Conservation (phyloP, 2,329 filamentous ascomycete genomes). For the Nigrograna mackinnonii region DNA sequence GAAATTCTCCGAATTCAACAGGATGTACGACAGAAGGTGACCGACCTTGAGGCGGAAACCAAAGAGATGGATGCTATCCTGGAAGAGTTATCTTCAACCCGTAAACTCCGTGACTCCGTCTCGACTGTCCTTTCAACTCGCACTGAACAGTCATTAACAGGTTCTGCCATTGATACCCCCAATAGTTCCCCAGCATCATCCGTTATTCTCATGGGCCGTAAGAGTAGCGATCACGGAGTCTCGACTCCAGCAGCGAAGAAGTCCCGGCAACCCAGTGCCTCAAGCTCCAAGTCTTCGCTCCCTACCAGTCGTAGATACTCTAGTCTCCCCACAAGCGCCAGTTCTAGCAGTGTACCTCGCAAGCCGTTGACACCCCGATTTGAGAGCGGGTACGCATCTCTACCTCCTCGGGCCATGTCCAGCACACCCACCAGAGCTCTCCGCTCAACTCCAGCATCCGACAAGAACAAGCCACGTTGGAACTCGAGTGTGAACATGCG, state of each 20-base stretch:
- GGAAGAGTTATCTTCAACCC: slow-evolving; percentile 69
- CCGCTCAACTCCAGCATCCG: slow-evolving; percentile 30
- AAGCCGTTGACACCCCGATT: slow-evolving; percentile 26
- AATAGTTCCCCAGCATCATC: slow-evolving; percentile 69
- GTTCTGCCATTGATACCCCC: slow-evolving; percentile 67
- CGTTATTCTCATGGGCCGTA: slow-evolving; percentile 59
- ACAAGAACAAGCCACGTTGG: slow-evolving; percentile 43
- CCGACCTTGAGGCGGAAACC: slow-evolving; percentile 75
- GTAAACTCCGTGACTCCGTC: slow-evolving; percentile 87
- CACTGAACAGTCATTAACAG: slow-evolving; percentile 73
- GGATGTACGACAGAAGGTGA: slow-evolving; percentile 84
- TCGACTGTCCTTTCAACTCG: slow-evolving; percentile 78
- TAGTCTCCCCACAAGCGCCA: slow-evolving; percentile 45
- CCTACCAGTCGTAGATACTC: slow-evolving; percentile 52
- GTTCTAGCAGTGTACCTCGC: slow-evolving; percentile 16
- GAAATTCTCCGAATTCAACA: slow-evolving; percentile 86
- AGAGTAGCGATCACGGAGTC: slow-evolving; percentile 50
- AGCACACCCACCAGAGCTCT: slow-evolving; percentile 25
- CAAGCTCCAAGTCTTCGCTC: slow-evolving; percentile 44
- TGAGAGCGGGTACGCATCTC: slow-evolving; percentile 21
- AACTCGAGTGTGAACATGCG: slow-evolving; percentile 42
- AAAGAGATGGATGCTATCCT: slow-evolving; percentile 74
- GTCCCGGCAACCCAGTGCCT: slow-evolving; percentile 51
- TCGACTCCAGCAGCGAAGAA: slow-evolving; percentile 52
- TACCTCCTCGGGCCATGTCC: slow-evolving; percentile 27